Conservation (phyloP, 345 rosid species). For the Excoecaria cochinchinensis region DNA sequence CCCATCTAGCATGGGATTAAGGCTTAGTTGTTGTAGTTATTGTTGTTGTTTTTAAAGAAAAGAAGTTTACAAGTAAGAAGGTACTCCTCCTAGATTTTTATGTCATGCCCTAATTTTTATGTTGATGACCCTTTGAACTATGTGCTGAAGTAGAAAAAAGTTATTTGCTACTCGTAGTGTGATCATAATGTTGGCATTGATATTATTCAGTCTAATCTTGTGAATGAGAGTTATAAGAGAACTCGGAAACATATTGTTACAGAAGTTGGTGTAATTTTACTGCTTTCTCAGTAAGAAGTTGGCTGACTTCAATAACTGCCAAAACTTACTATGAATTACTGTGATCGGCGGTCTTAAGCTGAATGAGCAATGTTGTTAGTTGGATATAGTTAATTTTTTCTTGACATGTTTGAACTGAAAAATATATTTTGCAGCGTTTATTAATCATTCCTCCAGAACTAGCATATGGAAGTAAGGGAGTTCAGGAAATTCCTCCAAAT, state of each 20-base stretch:
- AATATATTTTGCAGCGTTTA: constrained; percentile 48
- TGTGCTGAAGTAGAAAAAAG: neutral
- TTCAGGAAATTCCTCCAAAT: constrained; percentile 95
- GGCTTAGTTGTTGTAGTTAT: too few species aligned
- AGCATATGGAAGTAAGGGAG: constrained; percentile 94
- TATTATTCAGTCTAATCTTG: neutral
- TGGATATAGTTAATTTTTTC: neutral
- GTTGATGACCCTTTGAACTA: neutral
- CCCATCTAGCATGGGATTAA: too few species aligned
- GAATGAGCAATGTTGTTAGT: neutral
- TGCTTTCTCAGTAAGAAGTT: neutral
- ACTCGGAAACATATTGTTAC: neutral
- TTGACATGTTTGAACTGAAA: neutral
- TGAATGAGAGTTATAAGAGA: neutral
- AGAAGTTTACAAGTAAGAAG: neutral
- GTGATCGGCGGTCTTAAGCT: neutral
- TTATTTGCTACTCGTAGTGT: neutral
- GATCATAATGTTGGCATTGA: neutral
- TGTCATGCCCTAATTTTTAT: neutral
- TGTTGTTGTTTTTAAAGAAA: neutral
- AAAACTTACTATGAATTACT: neutral
- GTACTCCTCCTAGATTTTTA: neutral
- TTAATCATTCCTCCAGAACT: constrained; percentile 88
- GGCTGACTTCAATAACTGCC: neutral
- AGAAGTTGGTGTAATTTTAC: neutral